These are phyloP conservation scores for Talinum fruticosum DNA, from an alignment of 148 eudicot species.

Conservation along the genomic window DNA sequence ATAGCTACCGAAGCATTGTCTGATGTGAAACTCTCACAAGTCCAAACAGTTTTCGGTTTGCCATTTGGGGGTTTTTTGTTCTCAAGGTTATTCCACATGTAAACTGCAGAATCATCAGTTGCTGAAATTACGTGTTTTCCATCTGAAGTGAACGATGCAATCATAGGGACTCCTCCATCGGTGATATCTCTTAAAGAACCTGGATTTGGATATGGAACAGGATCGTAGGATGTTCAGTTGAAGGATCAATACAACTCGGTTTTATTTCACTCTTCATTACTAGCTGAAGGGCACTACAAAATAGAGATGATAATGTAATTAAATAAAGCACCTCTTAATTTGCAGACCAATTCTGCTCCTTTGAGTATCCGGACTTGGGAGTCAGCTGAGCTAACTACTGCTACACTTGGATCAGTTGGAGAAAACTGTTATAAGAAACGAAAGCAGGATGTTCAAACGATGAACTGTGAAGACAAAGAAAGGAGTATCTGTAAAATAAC, in stretches of 20 bases:
- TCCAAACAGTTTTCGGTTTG: slow-evolving; percentile 40
- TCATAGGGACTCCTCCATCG: slow-evolving; percentile 35
- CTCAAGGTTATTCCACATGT: slow-evolving; percentile 50
- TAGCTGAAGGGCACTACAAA: neutral
- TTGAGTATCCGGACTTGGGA: slow-evolving; percentile 59
- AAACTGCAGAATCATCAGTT: slow-evolving; percentile 59
- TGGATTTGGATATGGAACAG: slow-evolving; percentile 12
- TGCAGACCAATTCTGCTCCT: slow-evolving; percentile 49
- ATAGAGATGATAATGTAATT: too few species aligned
- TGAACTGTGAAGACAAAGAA: neutral
- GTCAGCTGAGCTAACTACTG: slow-evolving; percentile 74
- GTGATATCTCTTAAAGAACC: slow-evolving; percentile 20
- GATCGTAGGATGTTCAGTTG: neutral
- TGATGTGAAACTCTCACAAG: slow-evolving; percentile 58
- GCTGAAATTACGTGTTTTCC: slow-evolving; percentile 70
- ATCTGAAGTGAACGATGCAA: slow-evolving; percentile 72
- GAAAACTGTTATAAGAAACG: slow-evolving; percentile 46
- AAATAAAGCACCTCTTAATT: slow-evolving; percentile 48
- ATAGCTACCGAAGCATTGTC: slow-evolving; percentile 49
- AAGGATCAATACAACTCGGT: neutral
- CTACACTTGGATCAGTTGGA: slow-evolving; percentile 58
- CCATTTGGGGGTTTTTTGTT: slow-evolving; percentile 28
- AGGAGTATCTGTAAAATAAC: neutral
- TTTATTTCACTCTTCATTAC: neutral
- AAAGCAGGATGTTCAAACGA: neutral